These are phyloP conservation scores for Acacia melanoxylon DNA, from an alignment of 306 rosid genomes.

Conservation along the genomic window DNA sequence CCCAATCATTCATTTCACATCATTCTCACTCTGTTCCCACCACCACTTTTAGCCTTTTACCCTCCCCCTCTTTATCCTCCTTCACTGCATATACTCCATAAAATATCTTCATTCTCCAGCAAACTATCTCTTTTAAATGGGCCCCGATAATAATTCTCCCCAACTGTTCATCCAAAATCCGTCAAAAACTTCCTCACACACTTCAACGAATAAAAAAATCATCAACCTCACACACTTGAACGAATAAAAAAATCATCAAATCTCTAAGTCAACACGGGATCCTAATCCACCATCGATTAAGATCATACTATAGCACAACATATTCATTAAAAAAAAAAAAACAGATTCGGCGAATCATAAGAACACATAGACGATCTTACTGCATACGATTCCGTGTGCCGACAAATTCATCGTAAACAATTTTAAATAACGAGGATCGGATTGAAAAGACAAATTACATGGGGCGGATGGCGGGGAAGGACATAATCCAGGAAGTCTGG, in stretches of 20 bases:
- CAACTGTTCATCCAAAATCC: background rate
- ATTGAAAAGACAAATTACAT: slow-evolving; percentile 38
- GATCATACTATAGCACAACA: background rate
- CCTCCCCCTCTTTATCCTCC: background rate
- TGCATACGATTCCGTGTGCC: background rate
- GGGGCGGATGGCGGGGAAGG: slow-evolving; percentile 18
- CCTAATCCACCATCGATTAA: background rate
- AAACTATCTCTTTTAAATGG: background rate
- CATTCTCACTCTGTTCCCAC: too few relatives aligned
- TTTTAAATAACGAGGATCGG: background rate
- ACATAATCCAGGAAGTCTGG: slow-evolving; percentile 49
- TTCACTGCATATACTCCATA: background rate
- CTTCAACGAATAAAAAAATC: background rate
- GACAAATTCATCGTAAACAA: background rate
- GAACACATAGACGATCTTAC: background rate
- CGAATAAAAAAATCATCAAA: background rate
- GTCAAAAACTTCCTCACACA: background rate
- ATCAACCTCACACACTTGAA: background rate
- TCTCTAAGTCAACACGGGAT: background rate
- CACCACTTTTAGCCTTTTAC: too few relatives aligned
- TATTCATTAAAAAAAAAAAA: background rate
- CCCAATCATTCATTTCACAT: background rate
- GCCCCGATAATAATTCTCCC: background rate
- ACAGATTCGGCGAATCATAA: background rate
- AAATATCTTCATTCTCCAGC: background rate